Evolutionary conservation across 495 filamentous ascomycete genomes (phyloP).

Genomic region (Hypoxylon intermedium): DNA sequence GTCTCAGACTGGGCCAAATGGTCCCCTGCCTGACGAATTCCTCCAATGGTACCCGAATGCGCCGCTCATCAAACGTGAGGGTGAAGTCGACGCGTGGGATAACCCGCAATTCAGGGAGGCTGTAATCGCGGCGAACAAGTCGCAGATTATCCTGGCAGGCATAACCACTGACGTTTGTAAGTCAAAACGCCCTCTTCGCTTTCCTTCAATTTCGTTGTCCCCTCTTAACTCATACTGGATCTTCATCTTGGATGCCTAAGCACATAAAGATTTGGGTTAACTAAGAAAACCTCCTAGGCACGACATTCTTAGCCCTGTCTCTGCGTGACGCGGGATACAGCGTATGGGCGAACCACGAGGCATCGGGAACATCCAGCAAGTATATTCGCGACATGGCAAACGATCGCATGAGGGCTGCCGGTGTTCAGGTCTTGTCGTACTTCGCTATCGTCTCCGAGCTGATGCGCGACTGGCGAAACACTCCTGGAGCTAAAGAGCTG

Average conservation of each 20-base stretch:
- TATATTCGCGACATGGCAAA: conserved; percentile 63
- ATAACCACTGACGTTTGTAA: conserved; percentile 79
- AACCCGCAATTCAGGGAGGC: conserved; percentile 73
- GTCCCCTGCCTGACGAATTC: conserved; percentile 74
- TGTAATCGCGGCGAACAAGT: conserved; percentile 68
- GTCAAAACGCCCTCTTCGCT: conserved; percentile 30
- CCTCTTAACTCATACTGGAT: background rate
- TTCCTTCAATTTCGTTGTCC: background rate
- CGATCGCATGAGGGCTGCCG: conserved; percentile 68
- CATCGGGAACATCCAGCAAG: conserved; percentile 56
- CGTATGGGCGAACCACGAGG: conserved; percentile 81
- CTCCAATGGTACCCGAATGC: conserved; percentile 70
- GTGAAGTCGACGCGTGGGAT: conserved; percentile 84
- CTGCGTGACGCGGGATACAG: conserved; percentile 74
- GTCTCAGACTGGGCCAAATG: conserved; percentile 70
- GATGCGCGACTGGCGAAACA: conserved; percentile 79
- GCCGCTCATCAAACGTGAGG: conserved; percentile 70
- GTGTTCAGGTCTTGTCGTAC: conserved; percentile 68
- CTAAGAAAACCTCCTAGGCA: conserved; percentile 48
- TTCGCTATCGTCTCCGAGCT: conserved; percentile 75
- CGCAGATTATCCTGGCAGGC: conserved; percentile 75
- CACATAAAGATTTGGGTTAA: no score
- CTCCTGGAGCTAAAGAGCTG: conserved; percentile 68
- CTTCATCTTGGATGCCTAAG: no score
- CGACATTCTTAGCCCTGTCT: conserved; percentile 75